These are phyloP conservation scores for Teratosphaeria zuluensis DNA, from an alignment of 2,329 filamentous ascomycete genomes.

Conservation along the genomic window DNA sequence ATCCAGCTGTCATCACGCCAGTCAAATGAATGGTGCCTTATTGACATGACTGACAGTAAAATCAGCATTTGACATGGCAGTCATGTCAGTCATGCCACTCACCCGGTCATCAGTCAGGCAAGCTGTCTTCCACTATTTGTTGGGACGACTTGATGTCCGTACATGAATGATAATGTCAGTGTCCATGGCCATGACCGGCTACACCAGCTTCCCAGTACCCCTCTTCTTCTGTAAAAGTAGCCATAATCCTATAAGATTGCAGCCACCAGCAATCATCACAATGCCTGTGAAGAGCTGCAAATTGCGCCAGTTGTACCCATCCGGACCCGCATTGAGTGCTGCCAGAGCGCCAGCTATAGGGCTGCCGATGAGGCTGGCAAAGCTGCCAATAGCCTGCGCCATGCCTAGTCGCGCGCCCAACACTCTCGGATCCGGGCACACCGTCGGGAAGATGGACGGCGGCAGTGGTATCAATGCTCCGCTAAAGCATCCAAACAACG, in stretches of 20 bases:
- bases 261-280: slow-evolving; percentile 19
- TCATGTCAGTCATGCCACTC: no score
- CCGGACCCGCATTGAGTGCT: slow-evolving; percentile 6
- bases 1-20: no score
- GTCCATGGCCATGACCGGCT: not conserved
- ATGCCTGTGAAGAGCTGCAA: slow-evolving; percentile 23
- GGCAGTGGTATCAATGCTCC: slow-evolving; percentile 39
- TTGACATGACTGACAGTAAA: no score
- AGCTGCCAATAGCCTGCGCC: slow-evolving; percentile 34
- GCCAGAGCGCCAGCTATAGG: slow-evolving; percentile 37
- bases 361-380: slow-evolving; percentile 36
- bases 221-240: slow-evolving; percentile 15
- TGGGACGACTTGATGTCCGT: no score
- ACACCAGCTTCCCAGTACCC: slow-evolving; percentile 10
- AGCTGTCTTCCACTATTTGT: no score
- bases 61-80: no score
- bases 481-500: slow-evolving; percentile 36
- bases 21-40: no score
- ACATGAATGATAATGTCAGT: no score
- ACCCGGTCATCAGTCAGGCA: no score
- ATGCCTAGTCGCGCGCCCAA: slow-evolving; percentile 39
- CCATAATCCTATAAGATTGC: slow-evolving; percentile 17
- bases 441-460: slow-evolving; percentile 31
- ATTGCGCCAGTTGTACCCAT: slow-evolving; percentile 15
- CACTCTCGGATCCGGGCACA: slow-evolving; percentile 38